Percentiles rank a stretch among this genome's conserved stretches.
These are phyloP conservation scores for Trichoderma koningiopsis DNA, from an alignment of 2,329 filamentous ascomycete genomes.

Conservation along the genomic window DNA sequence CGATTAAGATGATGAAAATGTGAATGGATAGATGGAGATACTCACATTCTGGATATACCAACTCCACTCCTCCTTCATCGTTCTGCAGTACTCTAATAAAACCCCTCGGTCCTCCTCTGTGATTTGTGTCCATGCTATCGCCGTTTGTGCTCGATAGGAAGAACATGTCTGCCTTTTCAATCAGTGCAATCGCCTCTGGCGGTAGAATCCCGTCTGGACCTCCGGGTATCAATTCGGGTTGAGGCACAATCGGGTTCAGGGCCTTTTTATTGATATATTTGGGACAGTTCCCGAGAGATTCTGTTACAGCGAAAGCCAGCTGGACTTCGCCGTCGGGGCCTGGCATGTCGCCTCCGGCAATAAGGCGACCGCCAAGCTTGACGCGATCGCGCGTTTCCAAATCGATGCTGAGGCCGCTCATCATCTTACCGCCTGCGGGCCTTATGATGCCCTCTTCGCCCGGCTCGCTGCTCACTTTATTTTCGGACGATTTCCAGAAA, in stretches of 20 bases:
- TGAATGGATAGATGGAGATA: background rate
- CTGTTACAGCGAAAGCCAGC: slow-evolving; percentile 68
- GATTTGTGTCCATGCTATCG: slow-evolving; percentile 79
- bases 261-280: slow-evolving; percentile 81
- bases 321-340: slow-evolving; percentile 43
- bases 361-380: slow-evolving; percentile 71
- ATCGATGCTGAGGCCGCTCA: slow-evolving; percentile 60
- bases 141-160: slow-evolving; percentile 72
- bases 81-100: slow-evolving; percentile 72
- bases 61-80: slow-evolving; percentile 45
- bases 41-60: slow-evolving; percentile 76
- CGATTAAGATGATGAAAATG: background rate
- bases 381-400: slow-evolving; percentile 61
- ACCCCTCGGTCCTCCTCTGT: slow-evolving; percentile 72
- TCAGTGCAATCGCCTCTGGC: slow-evolving; percentile 57
- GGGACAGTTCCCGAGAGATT: slow-evolving; percentile 79
- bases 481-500: slow-evolving; percentile 48
- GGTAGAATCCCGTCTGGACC: slow-evolving; percentile 47
- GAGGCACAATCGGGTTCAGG: slow-evolving; percentile 52
- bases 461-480: background rate
- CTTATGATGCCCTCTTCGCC: slow-evolving; percentile 30
- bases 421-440: slow-evolving; percentile 41
- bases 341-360: slow-evolving; percentile 60
- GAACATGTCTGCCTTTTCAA: slow-evolving; percentile 70
- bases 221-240: slow-evolving; percentile 53